Percentiles rank a stretch among this genome's conserved stretches.
Evolutionary conservation across 2,329 filamentous ascomycete species (phyloP).

Genomic region (Chalara sp.): DNA sequence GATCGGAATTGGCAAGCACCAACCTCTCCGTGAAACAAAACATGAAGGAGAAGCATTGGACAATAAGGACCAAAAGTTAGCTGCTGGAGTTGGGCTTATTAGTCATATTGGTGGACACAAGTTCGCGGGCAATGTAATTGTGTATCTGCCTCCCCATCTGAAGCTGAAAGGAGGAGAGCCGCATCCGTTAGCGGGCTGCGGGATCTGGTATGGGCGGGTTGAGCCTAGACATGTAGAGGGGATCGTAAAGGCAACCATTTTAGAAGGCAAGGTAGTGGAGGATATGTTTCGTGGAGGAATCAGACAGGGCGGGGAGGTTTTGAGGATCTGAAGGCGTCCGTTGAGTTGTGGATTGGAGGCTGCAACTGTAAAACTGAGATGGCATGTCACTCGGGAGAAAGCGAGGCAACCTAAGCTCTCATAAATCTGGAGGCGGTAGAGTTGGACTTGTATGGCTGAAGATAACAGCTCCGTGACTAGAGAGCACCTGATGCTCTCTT

Average conservation of each 20-base stretch:
- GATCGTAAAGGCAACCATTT: slow-evolving; percentile 63
- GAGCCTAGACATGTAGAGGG: slow-evolving; percentile 71
- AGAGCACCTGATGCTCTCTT: too few species aligned
- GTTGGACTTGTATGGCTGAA: too few species aligned
- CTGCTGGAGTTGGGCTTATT: slow-evolving; percentile 60
- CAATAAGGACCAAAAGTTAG: slow-evolving; percentile 20
- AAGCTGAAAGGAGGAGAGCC: slow-evolving; percentile 32
- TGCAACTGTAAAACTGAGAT: too few species aligned
- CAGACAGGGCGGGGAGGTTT: slow-evolving; percentile 43
- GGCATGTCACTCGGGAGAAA: too few species aligned
- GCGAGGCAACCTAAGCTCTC: too few species aligned
- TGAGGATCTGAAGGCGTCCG: slow-evolving; percentile 17
- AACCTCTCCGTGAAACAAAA: slow-evolving; percentile 32
- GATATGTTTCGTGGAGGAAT: slow-evolving; percentile 71
- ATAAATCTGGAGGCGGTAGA: too few species aligned
- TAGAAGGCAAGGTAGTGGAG: slow-evolving; percentile 58
- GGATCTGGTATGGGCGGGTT: slow-evolving; percentile 78
- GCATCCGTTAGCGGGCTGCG: slow-evolving; percentile 61
- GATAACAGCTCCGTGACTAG: too few species aligned
- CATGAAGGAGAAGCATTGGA: slow-evolving; percentile 31
- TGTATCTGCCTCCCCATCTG: slow-evolving; percentile 62
- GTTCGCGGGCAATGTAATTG: slow-evolving; percentile 77
- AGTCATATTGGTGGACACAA: slow-evolving; percentile 82
- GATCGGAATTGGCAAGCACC: slow-evolving; percentile 42
- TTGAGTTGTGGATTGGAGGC: too few species aligned